Conservation (phyloP, 139 green algal genomes). For the Coelastrella sp. region DNA sequence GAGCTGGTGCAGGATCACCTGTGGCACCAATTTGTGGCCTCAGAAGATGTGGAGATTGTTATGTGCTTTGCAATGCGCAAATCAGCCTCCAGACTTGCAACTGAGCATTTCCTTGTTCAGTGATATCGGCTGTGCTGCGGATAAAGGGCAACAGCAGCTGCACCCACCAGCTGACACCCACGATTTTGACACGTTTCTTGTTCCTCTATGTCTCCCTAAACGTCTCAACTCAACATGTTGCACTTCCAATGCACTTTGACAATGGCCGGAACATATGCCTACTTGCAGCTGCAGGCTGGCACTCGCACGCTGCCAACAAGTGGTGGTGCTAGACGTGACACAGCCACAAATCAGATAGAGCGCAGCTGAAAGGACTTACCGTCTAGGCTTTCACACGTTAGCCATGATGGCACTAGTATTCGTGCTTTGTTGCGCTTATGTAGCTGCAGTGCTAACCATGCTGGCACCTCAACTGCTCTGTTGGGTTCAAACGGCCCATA, state of each 20-base stretch:
- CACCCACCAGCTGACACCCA: no score
- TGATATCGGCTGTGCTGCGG: no score
- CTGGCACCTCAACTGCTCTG: slow-evolving; percentile 74
- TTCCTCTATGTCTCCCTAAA: no score
- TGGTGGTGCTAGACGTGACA: background rate
- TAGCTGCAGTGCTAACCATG: slow-evolving; percentile 89
- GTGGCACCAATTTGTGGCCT: background rate
- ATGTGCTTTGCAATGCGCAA: background rate
- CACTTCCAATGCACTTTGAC: no score
- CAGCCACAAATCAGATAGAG: no score
- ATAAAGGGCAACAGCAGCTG: no score
- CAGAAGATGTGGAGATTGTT: background rate
- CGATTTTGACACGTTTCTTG: no score
- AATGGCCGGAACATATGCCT: background rate
- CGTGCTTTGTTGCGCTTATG: slow-evolving; percentile 79
- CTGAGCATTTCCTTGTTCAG: no score
- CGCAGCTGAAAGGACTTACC: slow-evolving; percentile 36
- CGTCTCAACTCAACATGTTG: no score
- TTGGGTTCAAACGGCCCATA: slow-evolving; percentile 89
- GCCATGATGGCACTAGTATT: slow-evolving; percentile 84
- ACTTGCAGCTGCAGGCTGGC: background rate
- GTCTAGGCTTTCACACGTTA: slow-evolving; percentile 66
- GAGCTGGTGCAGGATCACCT: background rate
- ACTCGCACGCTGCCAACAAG: background rate
- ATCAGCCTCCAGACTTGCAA: no score